Evolutionary conservation across 352 stramenopile species (phyloP).

Genomic region (Thalassiosira hispida): DNA sequence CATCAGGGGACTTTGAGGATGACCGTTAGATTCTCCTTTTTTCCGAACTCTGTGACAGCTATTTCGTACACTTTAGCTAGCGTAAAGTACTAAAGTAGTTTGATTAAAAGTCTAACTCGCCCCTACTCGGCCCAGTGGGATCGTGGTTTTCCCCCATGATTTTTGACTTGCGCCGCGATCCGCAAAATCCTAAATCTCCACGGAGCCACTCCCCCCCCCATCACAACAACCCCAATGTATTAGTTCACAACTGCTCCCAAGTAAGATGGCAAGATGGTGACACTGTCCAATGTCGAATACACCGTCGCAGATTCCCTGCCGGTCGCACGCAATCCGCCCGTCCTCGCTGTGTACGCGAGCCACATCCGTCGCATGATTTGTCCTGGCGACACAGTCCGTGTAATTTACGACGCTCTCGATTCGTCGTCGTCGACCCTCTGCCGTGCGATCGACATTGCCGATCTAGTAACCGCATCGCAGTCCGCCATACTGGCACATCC

Average conservation of each 20-base stretch:
- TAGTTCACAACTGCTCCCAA: slow-evolving; percentile 1
- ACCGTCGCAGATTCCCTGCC: background rate
- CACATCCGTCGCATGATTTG: background rate
- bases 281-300: background rate
- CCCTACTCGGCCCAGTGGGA: background rate
- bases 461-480: background rate
- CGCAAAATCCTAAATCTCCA: background rate
- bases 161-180: background rate
- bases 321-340: background rate
- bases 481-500: background rate
- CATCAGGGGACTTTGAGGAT: background rate
- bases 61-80: background rate
- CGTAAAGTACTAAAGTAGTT: background rate
- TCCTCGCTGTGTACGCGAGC: background rate
- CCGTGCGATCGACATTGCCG: background rate
- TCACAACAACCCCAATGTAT: background rate
- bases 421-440: background rate
- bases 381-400: background rate
- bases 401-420: background rate
- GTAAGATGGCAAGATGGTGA: background rate
- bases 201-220: background rate
- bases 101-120: background rate
- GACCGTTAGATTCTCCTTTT: background rate
- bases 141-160: background rate
- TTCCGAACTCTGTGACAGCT: background rate